These are phyloP conservation scores for Gentiana straminea DNA, from an alignment of 257 asterid species.

Conservation along the genomic window DNA sequence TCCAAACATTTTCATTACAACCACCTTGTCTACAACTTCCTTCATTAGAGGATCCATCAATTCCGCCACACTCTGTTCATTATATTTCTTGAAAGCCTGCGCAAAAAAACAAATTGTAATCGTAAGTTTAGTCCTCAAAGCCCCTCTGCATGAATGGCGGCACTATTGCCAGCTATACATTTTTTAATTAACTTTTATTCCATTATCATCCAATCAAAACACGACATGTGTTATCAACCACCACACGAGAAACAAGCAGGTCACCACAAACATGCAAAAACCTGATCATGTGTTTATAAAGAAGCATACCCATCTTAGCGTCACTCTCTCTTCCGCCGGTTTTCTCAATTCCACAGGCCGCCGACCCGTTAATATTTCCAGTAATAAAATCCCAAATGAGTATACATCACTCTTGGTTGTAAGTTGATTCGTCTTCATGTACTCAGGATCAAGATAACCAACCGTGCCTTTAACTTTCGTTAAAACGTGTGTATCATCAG, in stretches of 20 bases:
- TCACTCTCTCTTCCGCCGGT: slow-evolving; percentile 67
- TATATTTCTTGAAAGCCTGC: slow-evolving; percentile 74
- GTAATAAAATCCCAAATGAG: slow-evolving; percentile 78
- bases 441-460: slow-evolving; percentile 97
- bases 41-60: slow-evolving; percentile 67
- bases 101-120: neutral
- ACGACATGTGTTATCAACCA: too few relatives aligned
- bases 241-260: too few relatives aligned
- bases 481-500: slow-evolving; percentile 65
- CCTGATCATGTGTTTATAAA: neutral
- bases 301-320: slow-evolving; percentile 78
- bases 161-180: too few relatives aligned
- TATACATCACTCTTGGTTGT: slow-evolving; percentile 85
- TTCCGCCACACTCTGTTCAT: slow-evolving; percentile 37
- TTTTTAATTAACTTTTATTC: too few relatives aligned
- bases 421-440: slow-evolving; percentile 86
- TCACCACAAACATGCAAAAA: neutral
- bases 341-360: slow-evolving; percentile 81
- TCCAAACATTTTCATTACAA: slow-evolving; percentile 55
- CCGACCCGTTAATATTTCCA: slow-evolving; percentile 88
- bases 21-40: slow-evolving; percentile 38
- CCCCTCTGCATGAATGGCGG: too few relatives aligned
- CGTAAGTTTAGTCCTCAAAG: neutral
- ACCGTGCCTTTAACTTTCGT: slow-evolving; percentile 97
- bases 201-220: too few relatives aligned